Evolutionary conservation across 192 early-diverging fungal species (phyloP), one percentile per base, ranked within the genome.

Genomic region (Backusella parvicylindrica): DNA sequence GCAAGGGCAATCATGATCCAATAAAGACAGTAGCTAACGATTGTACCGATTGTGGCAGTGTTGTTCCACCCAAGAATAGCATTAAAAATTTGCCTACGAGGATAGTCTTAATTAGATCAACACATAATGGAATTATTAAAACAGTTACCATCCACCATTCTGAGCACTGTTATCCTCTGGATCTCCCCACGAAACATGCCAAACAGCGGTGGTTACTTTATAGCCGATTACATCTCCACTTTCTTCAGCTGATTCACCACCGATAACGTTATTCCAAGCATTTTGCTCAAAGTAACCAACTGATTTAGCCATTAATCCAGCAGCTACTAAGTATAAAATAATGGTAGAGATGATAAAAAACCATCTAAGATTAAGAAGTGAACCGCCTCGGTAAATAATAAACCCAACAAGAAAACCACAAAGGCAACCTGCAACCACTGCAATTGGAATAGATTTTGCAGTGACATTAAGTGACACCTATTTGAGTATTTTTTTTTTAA

Each of bases 21-120:
- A 82, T 95, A 96, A 2, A 91, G 67, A 75, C 89, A 91, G 85
- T 98, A 98, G 4, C 87, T 88, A 60, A 87, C 79, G 33, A 95
- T 86, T 47, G 91, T 89, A 50, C 90, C 95, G 50, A 87, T 74
- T 0, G 93, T 95, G 7, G 92, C 94, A 26, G 87, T 82, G 70
- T 90, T 91, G 69, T 79, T 88, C 92, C 94, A 96, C 8, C 95
- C 92, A 31, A 92, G 74, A 23, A 96, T 76, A 2, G 92, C 86
- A 70, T 91, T 89, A 75, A 94, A 91, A 68, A 98, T 87, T 33
- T 83, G 77, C 89, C 89, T 96, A 28, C 88, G 89, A 28, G 79
- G 78, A 36, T 65, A 69, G 30, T 74, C 32, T 35, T 15, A 9
- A 33, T 36, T 70, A 13, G 6, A n/a, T 28, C 16, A 35, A 69